These are phyloP conservation scores for Periconia sp. DNA, from an alignment of 2,329 filamentous ascomycete species.

Conservation along the genomic window DNA sequence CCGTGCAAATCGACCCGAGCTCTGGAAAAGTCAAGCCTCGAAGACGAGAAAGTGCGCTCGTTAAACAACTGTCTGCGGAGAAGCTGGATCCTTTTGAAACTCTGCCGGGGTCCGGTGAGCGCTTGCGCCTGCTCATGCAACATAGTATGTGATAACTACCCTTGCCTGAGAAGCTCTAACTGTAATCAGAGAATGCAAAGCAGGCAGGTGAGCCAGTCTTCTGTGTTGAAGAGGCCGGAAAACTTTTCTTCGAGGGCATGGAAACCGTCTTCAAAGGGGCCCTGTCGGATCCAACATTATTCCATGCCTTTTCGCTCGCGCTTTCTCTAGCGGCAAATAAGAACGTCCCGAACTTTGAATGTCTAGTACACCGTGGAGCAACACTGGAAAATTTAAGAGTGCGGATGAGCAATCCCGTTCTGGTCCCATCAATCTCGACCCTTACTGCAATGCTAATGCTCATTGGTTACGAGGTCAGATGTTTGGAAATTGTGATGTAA, in stretches of 20 bases:
- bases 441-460: slow-evolving; percentile 24
- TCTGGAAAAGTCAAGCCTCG: slow-evolving; percentile 2
- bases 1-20: slow-evolving; percentile 6
- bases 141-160: slow-evolving; percentile 11
- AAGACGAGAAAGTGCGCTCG: background rate
- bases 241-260: slow-evolving; percentile 19
- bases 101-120: slow-evolving; percentile 16
- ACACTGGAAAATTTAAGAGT: slow-evolving; percentile 14
- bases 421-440: slow-evolving; percentile 17
- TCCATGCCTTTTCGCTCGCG: slow-evolving; percentile 23
- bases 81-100: slow-evolving; percentile 22
- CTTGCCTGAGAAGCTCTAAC: background rate
- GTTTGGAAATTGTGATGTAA: background rate
- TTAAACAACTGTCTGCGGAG: slow-evolving; percentile 8
- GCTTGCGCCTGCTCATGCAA: slow-evolving; percentile 15
- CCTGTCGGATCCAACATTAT: slow-evolving; percentile 21
- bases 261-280: slow-evolving; percentile 22
- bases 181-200: slow-evolving; percentile 10
- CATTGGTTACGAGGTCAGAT: slow-evolving; percentile 23
- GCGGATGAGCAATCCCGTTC: slow-evolving; percentile 8
- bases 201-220: slow-evolving; percentile 19
- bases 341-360: slow-evolving; percentile 19
- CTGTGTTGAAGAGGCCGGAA: slow-evolving; percentile 17
- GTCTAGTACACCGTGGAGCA: slow-evolving; percentile 18
- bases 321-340: slow-evolving; percentile 19